phyloP scores from a whole-genome alignment of 352 stramenopile species.

The Hyaloperonospora arabidopsidis region DNA sequence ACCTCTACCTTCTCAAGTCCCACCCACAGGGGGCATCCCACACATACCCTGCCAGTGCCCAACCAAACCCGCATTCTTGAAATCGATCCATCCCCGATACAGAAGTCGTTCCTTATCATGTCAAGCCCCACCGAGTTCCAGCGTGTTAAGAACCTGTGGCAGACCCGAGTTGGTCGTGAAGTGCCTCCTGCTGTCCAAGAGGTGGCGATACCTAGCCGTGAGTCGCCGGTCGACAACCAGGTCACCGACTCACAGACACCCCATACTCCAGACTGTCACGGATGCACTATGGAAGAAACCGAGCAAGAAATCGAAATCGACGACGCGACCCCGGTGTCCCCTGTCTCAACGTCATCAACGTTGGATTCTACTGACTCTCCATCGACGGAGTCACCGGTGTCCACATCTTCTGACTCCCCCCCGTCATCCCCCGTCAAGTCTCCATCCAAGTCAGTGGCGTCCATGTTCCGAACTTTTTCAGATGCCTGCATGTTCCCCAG shows the following conservation, averaged over 20 bases:
- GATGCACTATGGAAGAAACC: too few relatives aligned
- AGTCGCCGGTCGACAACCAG: constrained; percentile 2
- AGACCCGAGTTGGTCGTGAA: constrained; percentile 36
- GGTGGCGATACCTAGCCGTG: constrained; percentile 2
- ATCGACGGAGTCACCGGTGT: too few relatives aligned
- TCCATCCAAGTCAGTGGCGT: constrained; percentile 21
- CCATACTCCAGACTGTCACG: too few relatives aligned
- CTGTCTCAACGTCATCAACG: constrained; percentile 19
- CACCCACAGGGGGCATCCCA: constrained; percentile 1
- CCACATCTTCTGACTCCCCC: constrained; percentile 19
- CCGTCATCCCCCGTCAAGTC: constrained; percentile 21
- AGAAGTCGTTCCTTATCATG: too few relatives aligned
- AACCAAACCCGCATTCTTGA: constrained; percentile 4
- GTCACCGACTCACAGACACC: too few relatives aligned
- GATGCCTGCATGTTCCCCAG: constrained; percentile 22
- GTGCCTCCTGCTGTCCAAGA: constrained; percentile 20
- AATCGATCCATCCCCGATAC: too few relatives aligned
- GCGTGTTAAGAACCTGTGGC: constrained; percentile 57
- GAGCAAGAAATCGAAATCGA: too few relatives aligned
- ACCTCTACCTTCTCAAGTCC: constrained; percentile 20
- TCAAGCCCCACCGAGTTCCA: constrained; percentile 15
- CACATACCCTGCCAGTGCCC: constrained; percentile 5
- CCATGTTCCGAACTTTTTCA: constrained; percentile 33
- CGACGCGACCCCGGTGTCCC: constrained; percentile 8
- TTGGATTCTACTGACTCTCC: constrained; percentile 8